These are phyloP conservation scores for Penicillium sumatraense DNA, from an alignment of 2,329 filamentous ascomycete species.

Conservation along the genomic window DNA sequence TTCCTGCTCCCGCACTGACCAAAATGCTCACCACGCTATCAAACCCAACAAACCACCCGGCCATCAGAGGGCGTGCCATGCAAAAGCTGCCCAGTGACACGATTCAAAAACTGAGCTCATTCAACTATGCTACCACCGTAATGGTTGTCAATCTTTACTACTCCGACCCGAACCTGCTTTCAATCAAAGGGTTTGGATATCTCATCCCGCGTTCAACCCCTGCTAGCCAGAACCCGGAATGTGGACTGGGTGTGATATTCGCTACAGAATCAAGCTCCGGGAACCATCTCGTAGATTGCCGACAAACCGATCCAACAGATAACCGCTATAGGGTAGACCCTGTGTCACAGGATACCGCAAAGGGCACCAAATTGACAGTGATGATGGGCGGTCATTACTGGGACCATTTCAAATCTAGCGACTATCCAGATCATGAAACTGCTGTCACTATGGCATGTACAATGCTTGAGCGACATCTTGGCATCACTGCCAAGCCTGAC, in stretches of 20 bases:
- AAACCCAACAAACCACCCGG: slow-evolving; percentile 3
- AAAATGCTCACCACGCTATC: slow-evolving; percentile 20
- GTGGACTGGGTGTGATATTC: slow-evolving; percentile 88
- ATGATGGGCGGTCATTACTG: slow-evolving; percentile 96
- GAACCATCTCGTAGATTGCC: slow-evolving; percentile 27
- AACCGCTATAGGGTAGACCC: not conserved
- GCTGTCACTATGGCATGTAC: slow-evolving; percentile 71
- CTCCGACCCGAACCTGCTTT: slow-evolving; percentile 65
- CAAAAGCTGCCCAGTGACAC: slow-evolving; percentile 20
- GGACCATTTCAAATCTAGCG: slow-evolving; percentile 61
- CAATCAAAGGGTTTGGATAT: slow-evolving; percentile 81
- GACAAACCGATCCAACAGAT: slow-evolving; percentile 30
- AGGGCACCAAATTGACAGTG: slow-evolving; percentile 85
- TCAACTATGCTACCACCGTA: slow-evolving; percentile 73
- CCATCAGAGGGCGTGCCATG: not conserved
- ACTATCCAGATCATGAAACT: slow-evolving; percentile 67
- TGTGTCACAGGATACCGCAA: slow-evolving; percentile 50
- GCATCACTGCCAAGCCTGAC: slow-evolving; percentile 66
- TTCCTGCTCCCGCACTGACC: slow-evolving; percentile 33
- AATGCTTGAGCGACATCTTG: slow-evolving; percentile 74
- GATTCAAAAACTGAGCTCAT: slow-evolving; percentile 29
- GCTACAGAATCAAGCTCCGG: slow-evolving; percentile 68
- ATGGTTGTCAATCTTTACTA: slow-evolving; percentile 95
- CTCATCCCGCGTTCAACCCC: slow-evolving; percentile 78
- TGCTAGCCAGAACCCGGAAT: slow-evolving; percentile 75